Evolutionary conservation across 148 eudicot genomes (phyloP), one percentile per base, ranked within the genome.

Genomic region (Camellia lanceoleosa): DNA sequence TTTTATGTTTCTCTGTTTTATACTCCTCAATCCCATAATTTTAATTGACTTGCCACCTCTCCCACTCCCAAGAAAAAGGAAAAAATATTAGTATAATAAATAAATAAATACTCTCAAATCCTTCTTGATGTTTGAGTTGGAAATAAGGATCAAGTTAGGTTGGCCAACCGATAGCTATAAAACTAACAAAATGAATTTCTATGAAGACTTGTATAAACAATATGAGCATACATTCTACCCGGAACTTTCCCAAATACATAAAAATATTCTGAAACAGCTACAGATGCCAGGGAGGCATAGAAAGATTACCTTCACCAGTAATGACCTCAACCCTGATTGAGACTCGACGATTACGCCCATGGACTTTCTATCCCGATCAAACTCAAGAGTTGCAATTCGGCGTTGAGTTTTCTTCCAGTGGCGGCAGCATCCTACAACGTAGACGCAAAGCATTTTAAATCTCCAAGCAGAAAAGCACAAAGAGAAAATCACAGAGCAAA

Each of bases 281-380:
- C 52, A 49, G 52, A 49, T 49, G 52, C 5, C 52, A 49, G 52
- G 52, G 52, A 49, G 52, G 52, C 52, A 49, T 49, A 49, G 72
- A 18, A 8, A 41, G 60, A 46, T 14, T 76, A 88, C 90, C 90
- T 88, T 88, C 67, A 89, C 91, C 70, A 89, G 78, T 67, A 89
- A 72, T 2, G 89, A 78, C 73, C 77, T 87, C 54, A 74, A 81
- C 51, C 88, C 89, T 5, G 84, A 81, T 56, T 52, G 78, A 23
- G 91, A 87, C 49, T 67, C 66, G 64, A 85, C 86, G 70, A 89
- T 81, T 23, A 88, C 89, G 41, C 89, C 88, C 91, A 89, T 89
- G 14, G 90, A 88, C 63, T 88, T 88, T 73, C 90, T 88, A 73
- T 88, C 89, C 83, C 89, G 88, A 41, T 88, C 91, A 74, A 89